A percentile compares a stretch with the other conserved stretches of the same genome.
phyloP scores from a whole-genome alignment of 1,284 basidiomycete genomes.

The Baeospora myosura region DNA sequence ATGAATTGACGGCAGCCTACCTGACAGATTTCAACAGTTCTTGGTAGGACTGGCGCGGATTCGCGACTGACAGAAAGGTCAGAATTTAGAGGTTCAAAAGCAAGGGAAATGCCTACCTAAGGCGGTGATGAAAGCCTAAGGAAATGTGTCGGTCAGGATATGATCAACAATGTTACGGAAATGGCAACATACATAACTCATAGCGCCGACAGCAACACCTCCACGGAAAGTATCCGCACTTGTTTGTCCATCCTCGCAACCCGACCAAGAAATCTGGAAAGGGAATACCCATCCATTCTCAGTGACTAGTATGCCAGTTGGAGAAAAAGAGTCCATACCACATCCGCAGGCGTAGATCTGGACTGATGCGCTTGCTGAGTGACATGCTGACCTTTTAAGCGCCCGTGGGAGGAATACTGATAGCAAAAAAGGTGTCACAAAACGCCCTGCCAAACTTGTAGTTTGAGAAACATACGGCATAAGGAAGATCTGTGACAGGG shows the following conservation, averaged over 20 bases:
- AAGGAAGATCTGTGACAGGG: slow-evolving; percentile 44
- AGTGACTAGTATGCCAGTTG: neutral
- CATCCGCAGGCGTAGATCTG: slow-evolving; percentile 73
- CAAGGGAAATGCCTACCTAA: slow-evolving; percentile 37
- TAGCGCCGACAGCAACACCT: slow-evolving; percentile 81
- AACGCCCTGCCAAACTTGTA: neutral
- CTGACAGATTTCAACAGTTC: slow-evolving; percentile 70
- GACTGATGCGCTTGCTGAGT: slow-evolving; percentile 61
- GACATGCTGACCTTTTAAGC: slow-evolving; percentile 87
- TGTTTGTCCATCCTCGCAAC: slow-evolving; percentile 91
- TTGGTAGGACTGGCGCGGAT: slow-evolving; percentile 74
- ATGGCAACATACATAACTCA: slow-evolving; percentile 56
- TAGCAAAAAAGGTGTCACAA: neutral
- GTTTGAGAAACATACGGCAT: slow-evolving; percentile 35
- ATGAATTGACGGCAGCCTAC: slow-evolving; percentile 20
- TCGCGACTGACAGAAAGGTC: slow-evolving; percentile 33
- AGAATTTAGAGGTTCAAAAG: slow-evolving; percentile 7
- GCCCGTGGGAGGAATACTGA: slow-evolving; percentile 88
- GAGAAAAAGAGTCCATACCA: slow-evolving; percentile 26
- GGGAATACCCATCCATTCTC: neutral
- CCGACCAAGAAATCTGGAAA: slow-evolving; percentile 68
- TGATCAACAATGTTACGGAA: slow-evolving; percentile 1
- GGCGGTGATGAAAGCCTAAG: slow-evolving; percentile 67
- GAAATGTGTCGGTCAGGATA: slow-evolving; percentile 3
- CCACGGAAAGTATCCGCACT: slow-evolving; percentile 83